Conservation (phyloP, 2,329 filamentous ascomycete genomes). For the Bipolaris victoriae region DNA sequence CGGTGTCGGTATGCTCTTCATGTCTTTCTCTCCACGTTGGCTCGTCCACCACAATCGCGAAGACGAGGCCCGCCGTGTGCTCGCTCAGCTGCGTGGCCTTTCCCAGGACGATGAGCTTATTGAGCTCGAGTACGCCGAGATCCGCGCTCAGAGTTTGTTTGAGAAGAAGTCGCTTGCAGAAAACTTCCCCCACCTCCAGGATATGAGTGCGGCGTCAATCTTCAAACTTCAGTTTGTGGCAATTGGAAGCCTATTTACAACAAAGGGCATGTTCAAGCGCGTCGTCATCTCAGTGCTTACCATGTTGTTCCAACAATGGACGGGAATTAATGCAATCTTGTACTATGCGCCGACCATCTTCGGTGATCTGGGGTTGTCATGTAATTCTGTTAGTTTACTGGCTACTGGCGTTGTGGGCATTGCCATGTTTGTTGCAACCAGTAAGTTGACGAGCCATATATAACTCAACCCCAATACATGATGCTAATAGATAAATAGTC, state of each 20-base stretch:
- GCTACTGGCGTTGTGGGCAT: conserved; percentile 76
- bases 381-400: conserved; percentile 61
- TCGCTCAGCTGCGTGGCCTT: conserved; percentile 69
- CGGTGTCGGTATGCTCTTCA: conserved; percentile 73
- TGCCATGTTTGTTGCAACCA: conserved; percentile 66
- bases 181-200: conserved; percentile 68
- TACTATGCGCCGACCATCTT: conserved; percentile 61
- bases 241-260: conserved; percentile 68
- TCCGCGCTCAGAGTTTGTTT: conserved; percentile 77
- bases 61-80: conserved; percentile 66
- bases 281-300: conserved; percentile 65
- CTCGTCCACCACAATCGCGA: conserved; percentile 72
- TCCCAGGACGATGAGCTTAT: conserved; percentile 70
- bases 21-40: conserved; percentile 81
- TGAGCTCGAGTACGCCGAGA: conserved; percentile 77
- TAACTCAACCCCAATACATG: no score
- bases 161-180: conserved; percentile 73
- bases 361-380: conserved; percentile 53
- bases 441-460: background rate
- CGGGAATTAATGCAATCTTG: conserved; percentile 55
- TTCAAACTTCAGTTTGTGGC: conserved; percentile 66
- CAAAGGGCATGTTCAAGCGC: conserved; percentile 68
- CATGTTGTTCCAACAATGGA: conserved; percentile 53
- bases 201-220: conserved; percentile 65
- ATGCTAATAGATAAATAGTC: conserved; percentile 35